These are phyloP conservation scores for Prasinococcaceae sp. DNA, from an alignment of 139 green algal genomes.

Conservation along the genomic window DNA sequence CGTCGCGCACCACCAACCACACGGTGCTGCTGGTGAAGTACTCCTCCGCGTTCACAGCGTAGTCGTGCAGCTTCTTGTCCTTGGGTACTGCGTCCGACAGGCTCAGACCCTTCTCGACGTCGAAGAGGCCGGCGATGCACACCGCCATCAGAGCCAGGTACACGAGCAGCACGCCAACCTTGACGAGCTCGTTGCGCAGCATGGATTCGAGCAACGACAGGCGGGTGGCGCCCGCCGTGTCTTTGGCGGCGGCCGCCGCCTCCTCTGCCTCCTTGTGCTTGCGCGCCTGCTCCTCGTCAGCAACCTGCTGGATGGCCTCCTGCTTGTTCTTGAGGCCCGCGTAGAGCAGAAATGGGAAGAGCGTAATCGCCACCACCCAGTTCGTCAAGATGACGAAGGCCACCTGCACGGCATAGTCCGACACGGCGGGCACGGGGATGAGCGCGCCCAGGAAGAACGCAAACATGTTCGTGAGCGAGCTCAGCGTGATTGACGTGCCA, in stretches of 20 bases:
- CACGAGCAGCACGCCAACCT: no score
- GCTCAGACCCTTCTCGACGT: neutral
- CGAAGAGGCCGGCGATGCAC: neutral
- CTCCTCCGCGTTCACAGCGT: neutral
- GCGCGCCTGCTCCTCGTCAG: no score
- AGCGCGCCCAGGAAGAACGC: conserved; percentile 5
- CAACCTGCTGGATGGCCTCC: no score
- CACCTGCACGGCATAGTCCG: conserved; percentile 2
- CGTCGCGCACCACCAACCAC: neutral
- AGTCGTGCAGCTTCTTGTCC: conserved; percentile 6
- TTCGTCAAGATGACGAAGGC: neutral
- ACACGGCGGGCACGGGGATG: neutral
- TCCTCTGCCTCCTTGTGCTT: no score
- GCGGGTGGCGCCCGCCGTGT: no score
- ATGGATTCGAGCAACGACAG: no score
- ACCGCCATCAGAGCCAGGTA: no score
- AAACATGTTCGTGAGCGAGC: neutral
- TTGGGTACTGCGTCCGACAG: conserved; percentile 5
- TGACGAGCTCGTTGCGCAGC: no score
- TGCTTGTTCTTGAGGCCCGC: no score
- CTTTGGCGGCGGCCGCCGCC: no score
- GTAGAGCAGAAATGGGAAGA: conserved; percentile 4
- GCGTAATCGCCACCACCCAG: neutral
- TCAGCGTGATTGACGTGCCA: neutral
- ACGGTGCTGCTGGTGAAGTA: neutral